Percentiles rank a stretch among this genome's conserved stretches.
phyloP scores from a whole-genome alignment of 2,329 filamentous ascomycete species.

The Orbilia blumenaviensis region DNA sequence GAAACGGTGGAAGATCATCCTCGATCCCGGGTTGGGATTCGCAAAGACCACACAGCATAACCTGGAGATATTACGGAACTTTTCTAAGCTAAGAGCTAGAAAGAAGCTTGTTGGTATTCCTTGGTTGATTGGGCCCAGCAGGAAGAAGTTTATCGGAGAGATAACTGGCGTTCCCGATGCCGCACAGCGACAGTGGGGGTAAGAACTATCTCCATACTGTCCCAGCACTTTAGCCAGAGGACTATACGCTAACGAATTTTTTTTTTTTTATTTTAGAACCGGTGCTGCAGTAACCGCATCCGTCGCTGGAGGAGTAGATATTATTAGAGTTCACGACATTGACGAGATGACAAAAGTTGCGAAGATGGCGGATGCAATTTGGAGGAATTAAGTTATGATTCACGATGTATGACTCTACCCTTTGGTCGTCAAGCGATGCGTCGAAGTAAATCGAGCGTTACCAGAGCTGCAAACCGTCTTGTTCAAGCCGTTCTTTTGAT shows the following conservation, averaged over 20 bases:
- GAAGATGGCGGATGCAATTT: slow-evolving; percentile 92
- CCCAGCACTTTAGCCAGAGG: neutral
- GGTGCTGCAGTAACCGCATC: slow-evolving; percentile 87
- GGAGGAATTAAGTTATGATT: slow-evolving; percentile 66
- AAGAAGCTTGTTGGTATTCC: slow-evolving; percentile 75
- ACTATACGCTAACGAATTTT: neutral
- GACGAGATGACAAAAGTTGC: slow-evolving; percentile 83
- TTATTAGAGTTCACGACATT: slow-evolving; percentile 92
- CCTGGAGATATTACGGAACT: slow-evolving; percentile 75
- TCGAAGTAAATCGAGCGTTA: neutral
- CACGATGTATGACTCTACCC: neutral
- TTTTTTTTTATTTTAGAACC: slow-evolving; percentile 64
- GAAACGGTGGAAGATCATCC: slow-evolving; percentile 89
- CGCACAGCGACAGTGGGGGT: slow-evolving; percentile 76
- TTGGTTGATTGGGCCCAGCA: slow-evolving; percentile 87
- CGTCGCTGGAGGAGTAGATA: slow-evolving; percentile 85
- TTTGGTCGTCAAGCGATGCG: neutral
- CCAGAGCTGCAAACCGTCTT: too few relatives aligned
- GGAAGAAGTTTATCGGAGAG: slow-evolving; percentile 86
- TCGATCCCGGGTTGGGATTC: slow-evolving; percentile 94
- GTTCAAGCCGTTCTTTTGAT: too few relatives aligned
- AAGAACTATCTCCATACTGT: slow-evolving; percentile 1
- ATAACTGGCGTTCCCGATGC: slow-evolving; percentile 79
- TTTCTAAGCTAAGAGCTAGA: slow-evolving; percentile 72
- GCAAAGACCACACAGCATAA: slow-evolving; percentile 86